A percentile compares a stretch with the other conserved stretches of the same genome.
phyloP scores from a whole-genome alignment of 495 filamentous ascomycete genomes.

The Apiosordaria backusii region DNA sequence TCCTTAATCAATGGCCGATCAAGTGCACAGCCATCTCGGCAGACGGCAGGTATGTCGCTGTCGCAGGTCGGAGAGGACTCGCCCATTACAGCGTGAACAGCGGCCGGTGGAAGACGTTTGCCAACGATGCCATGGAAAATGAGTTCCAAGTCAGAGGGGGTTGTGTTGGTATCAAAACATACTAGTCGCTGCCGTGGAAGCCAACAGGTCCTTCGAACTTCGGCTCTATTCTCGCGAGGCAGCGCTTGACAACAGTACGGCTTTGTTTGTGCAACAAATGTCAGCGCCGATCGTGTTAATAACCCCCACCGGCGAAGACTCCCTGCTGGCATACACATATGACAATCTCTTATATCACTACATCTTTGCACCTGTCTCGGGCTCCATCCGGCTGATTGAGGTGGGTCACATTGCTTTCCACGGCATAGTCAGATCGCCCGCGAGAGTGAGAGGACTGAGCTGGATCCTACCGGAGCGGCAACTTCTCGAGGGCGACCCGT shows the following conservation, averaged over 20 bases:
- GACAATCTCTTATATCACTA: constrained; percentile 96
- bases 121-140: constrained; percentile 74
- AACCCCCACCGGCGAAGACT: constrained; percentile 85
- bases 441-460: constrained; percentile 85
- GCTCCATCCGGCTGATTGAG: constrained; percentile 72
- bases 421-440: constrained; percentile 91
- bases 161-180: constrained; percentile 99
- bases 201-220: constrained; percentile 76
- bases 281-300: constrained; percentile 82
- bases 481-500: constrained; percentile 85
- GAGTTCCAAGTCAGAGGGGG: constrained; percentile 89
- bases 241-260: constrained; percentile 64
- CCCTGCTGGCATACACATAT: constrained; percentile 91
- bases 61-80: constrained; percentile 86
- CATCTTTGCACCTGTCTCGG: constrained; percentile 68
- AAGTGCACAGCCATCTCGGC: constrained; percentile 77
- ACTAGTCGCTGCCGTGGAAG: constrained; percentile 88
- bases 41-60: constrained; percentile 90
- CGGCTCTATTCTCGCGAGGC: constrained; percentile 89
- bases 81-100: constrained; percentile 96
- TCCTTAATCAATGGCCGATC: constrained; percentile 90
- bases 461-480: constrained; percentile 95
- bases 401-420: constrained; percentile 96
- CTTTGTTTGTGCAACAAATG: constrained; percentile 72
- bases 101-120: constrained; percentile 93